Conservation (phyloP, 208 protist species). For the Wallacemonas sp. region DNA sequence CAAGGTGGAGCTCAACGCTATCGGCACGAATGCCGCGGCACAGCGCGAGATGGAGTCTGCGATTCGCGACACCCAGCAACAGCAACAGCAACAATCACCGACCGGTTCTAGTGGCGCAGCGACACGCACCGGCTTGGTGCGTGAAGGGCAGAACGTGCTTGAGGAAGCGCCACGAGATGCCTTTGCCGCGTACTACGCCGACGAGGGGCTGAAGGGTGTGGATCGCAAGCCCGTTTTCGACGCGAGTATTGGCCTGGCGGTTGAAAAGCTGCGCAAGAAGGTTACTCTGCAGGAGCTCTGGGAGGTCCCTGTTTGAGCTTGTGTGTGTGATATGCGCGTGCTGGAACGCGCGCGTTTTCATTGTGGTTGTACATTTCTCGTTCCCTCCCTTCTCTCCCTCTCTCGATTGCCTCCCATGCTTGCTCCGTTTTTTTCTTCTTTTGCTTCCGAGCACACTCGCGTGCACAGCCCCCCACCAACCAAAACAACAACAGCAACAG, state of each 20-base stretch:
- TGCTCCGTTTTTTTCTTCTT: constrained; percentile 41
- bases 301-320: constrained; percentile 33
- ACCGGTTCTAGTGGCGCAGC: no score
- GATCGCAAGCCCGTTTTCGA: constrained; percentile 86
- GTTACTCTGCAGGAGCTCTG: constrained; percentile 84
- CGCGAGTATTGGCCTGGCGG: constrained; percentile 81
- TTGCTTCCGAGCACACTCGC: not conserved
- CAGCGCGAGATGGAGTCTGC: not conserved
- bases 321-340: not conserved
- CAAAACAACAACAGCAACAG: not conserved
- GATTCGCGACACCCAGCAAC: not conserved
- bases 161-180: constrained; percentile 76
- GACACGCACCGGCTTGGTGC: no score
- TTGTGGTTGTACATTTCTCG: not conserved
- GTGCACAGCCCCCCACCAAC: not conserved
- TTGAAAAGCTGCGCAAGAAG: constrained; percentile 88
- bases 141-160: constrained; percentile 80
- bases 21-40: not conserved
- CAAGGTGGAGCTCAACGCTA: constrained; percentile 28
- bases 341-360: no score
- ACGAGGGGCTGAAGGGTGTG: constrained; percentile 70
- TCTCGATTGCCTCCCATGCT: not conserved
- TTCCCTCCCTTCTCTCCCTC: not conserved
- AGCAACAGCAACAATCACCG: no score
- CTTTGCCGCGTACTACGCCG: constrained; percentile 93